A percentile compares a stretch with the other conserved stretches of the same genome.
Evolutionary conservation across 129 eudicot species (phyloP).

Genomic region (Centella asiatica): DNA sequence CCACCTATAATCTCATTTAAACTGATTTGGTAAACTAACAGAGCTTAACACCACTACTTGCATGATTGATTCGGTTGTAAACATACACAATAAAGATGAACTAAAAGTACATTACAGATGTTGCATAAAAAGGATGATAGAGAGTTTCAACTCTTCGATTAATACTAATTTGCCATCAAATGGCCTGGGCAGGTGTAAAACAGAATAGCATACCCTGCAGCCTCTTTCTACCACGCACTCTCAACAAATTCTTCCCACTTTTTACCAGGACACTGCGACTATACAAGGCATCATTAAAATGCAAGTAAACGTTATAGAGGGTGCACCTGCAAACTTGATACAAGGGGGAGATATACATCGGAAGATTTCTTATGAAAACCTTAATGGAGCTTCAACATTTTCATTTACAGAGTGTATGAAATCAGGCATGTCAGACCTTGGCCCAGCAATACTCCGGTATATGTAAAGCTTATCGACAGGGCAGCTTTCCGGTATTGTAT

Average conservation of each 20-base stretch:
- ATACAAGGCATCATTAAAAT: constrained; percentile 12
- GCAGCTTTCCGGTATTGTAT: constrained; percentile 46
- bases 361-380: constrained; percentile 11
- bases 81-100: too few relatives aligned
- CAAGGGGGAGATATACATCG: neutral
- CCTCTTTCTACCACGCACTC: constrained; percentile 8
- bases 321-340: constrained; percentile 24
- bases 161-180: constrained; percentile 18
- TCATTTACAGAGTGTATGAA: constrained; percentile 70
- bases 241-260: constrained; percentile 7
- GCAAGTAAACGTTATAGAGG: constrained; percentile 7
- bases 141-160: constrained; percentile 25
- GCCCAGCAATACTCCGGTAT: constrained; percentile 76
- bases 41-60: too few relatives aligned
- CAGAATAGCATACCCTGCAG: constrained; percentile 20
- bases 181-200: constrained; percentile 36
- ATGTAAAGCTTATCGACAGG: constrained; percentile 80
- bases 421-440: constrained; percentile 64
- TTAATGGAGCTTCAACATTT: constrained; percentile 15
- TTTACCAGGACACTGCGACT: constrained; percentile 19
- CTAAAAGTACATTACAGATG: too few relatives aligned
- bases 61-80: too few relatives aligned
- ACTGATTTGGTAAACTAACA: too few relatives aligned
- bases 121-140: constrained; percentile 1
- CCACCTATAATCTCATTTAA: too few relatives aligned